Evolutionary conservation across 257 asterid genomes (phyloP), one percentile per base, ranked within the genome.

Genomic region (Solanum pennellii): DNA sequence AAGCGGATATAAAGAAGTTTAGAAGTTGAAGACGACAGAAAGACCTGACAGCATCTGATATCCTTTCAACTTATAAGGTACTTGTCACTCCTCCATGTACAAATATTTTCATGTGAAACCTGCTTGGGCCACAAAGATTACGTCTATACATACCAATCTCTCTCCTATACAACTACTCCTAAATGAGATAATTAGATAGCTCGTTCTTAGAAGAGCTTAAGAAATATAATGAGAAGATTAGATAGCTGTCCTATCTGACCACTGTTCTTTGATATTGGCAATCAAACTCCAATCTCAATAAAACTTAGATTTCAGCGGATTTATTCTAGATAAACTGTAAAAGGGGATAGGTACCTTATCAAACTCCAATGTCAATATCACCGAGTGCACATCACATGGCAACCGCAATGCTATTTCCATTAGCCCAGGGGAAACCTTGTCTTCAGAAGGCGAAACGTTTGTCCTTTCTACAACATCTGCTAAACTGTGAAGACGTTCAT

Each of bases 351-450:
- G 86, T 91, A 97, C 99, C 98, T 97, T 97, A 89, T 95, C 99
- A 93, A 97, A 97, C 88, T 95, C 99, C 88, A 97, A 73, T 21
- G 98, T 96, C 88, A 96, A 87, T 83, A 94, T 95, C 74, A 96
- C 98, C 35, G 98, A 92, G 87, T 91, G 93, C 89, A 94, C 97
- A 86, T 87, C 85, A 90, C 97, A 96, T 2, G 99, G 98, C 84
- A 97, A 89, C 88, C 93, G 94, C 92, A 96, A 89, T 71, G 91
- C 90, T 86, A 96, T 86, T 89, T 96, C 99, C 98, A 97, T 92
- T 88, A 96, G 93, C 82, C 99, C 99, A 59, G 99, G 95, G 66
- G 98, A 94, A 87, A 95, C 96, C 93, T 96, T 96, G 89, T 97
- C 99, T 91, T 97, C 98, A 84, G 99, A 97, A 88, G 99, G 99